Evolutionary conservation across 768 basidiomycete species (phyloP).

Genomic region (Calocybe gangraenosa): DNA sequence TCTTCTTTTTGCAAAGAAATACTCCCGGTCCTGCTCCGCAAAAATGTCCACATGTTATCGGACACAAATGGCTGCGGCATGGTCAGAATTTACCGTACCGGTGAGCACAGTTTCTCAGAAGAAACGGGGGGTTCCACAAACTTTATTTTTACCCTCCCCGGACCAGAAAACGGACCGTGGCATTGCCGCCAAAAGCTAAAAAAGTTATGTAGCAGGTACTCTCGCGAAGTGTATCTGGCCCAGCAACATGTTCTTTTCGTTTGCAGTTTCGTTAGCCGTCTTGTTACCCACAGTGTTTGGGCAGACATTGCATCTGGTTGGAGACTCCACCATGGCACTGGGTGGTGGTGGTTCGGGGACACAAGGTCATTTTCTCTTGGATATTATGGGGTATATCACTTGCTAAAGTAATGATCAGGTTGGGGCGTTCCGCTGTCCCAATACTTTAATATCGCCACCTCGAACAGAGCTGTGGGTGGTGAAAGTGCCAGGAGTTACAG

Average conservation of each 20-base stretch:
- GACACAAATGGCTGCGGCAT: too few relatives aligned
- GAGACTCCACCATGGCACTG: conserved; percentile 41
- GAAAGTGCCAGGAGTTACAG: conserved; percentile 28
- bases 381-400: neutral
- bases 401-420: conserved; percentile 21
- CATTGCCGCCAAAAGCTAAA: neutral
- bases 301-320: conserved; percentile 38
- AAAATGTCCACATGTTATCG: too few relatives aligned
- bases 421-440: conserved; percentile 32
- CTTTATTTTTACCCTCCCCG: neutral
- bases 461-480: conserved; percentile 30
- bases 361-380: conserved; percentile 19
- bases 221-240: neutral
- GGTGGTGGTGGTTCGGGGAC: conserved; percentile 35
- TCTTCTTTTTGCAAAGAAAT: too few relatives aligned
- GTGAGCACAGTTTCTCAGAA: too few relatives aligned
- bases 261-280: neutral
- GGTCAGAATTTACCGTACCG: too few relatives aligned
- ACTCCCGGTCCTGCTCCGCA: too few relatives aligned
- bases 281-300: conserved; percentile 5
- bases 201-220: conserved; percentile 18
- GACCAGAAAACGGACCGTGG: neutral
- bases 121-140: neutral
- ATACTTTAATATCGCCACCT: conserved; percentile 23
- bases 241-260: neutral